Percentiles rank a stretch among this genome's conserved stretches.
phyloP scores from a whole-genome alignment of 208 protist genomes.

The Acanthamoeba lenticulata region DNA sequence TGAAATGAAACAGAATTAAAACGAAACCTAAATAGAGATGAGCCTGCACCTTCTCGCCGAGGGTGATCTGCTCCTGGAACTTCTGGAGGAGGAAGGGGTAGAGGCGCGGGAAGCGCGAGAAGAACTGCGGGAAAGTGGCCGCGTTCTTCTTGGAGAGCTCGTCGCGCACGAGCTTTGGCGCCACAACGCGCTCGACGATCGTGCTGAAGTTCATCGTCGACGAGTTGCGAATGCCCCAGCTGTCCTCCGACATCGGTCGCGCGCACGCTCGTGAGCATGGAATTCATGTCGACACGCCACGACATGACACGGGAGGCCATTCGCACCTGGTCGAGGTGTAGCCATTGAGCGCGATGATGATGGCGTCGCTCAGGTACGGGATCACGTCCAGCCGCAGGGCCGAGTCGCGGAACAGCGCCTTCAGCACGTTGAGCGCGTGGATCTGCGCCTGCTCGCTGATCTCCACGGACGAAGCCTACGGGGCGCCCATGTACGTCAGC shows the following conservation, averaged over 20 bases:
- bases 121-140: constrained; percentile 50
- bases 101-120: not conserved
- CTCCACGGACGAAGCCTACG: too few species aligned
- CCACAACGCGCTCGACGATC: constrained; percentile 22
- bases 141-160: constrained; percentile 52
- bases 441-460: not conserved
- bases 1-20: not conserved
- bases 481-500: too few species aligned
- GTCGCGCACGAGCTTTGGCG: constrained; percentile 9
- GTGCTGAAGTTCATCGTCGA: constrained; percentile 52
- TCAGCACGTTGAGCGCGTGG: constrained; percentile 36
- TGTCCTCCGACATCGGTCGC: too few species aligned
- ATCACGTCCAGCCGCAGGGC: constrained; percentile 21
- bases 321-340: constrained; percentile 6
- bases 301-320: too few species aligned
- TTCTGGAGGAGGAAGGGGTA: constrained; percentile 46
- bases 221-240: constrained; percentile 38
- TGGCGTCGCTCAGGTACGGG: constrained; percentile 33
- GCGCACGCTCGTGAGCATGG: too few species aligned
- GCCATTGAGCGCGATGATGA: not conserved
- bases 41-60: not conserved
- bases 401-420: constrained; percentile 21
- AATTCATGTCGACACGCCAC: too few species aligned
- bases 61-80: constrained; percentile 30
- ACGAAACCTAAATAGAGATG: not conserved